Evolutionary conservation across 2,329 filamentous ascomycete genomes (phyloP).

Genomic region (Chaetomiaceae sp.): DNA sequence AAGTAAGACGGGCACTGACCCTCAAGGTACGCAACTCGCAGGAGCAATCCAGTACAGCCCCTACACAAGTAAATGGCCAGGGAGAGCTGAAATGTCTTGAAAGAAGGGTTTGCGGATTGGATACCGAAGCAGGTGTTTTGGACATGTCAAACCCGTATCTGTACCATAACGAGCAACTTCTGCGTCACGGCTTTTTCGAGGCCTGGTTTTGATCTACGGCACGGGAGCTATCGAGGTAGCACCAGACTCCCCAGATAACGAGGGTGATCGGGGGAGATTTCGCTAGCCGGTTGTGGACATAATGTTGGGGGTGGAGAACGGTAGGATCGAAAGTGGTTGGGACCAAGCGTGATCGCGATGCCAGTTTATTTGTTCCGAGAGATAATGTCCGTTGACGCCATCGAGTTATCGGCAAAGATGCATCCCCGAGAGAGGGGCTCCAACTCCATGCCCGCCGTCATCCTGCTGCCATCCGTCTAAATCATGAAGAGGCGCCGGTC

Average conservation of each 20-base stretch:
- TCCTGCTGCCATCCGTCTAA: conserved; percentile 23
- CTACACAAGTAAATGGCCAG: too few species aligned
- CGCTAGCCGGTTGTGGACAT: conserved; percentile 44
- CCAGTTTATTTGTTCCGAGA: conserved; percentile 29
- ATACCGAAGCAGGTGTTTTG: too few species aligned
- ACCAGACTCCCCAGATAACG: conserved; percentile 51
- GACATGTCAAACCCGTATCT: conserved; percentile 63
- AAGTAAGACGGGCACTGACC: background rate
- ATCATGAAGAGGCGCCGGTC: conserved; percentile 22
- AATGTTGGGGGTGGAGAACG: background rate
- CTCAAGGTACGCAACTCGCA: background rate
- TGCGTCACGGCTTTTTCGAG: conserved; percentile 58
- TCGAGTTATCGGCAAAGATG: conserved; percentile 24
- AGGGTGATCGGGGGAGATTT: conserved; percentile 51
- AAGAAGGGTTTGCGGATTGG: too few species aligned
- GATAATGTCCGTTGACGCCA: conserved; percentile 29
- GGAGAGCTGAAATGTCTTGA: too few species aligned
- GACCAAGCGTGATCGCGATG: conserved; percentile 23
- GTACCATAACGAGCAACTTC: conserved; percentile 55
- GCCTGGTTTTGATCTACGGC: conserved; percentile 56
- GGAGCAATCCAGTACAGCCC: too few species aligned
- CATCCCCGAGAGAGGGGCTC: conserved; percentile 18
- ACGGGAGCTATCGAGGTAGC: conserved; percentile 53
- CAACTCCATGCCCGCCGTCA: conserved; percentile 25
- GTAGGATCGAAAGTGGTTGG: background rate